These are phyloP conservation scores for Pseudopithomyces maydicus DNA, from an alignment of 2,329 filamentous ascomycete species.

Conservation along the genomic window DNA sequence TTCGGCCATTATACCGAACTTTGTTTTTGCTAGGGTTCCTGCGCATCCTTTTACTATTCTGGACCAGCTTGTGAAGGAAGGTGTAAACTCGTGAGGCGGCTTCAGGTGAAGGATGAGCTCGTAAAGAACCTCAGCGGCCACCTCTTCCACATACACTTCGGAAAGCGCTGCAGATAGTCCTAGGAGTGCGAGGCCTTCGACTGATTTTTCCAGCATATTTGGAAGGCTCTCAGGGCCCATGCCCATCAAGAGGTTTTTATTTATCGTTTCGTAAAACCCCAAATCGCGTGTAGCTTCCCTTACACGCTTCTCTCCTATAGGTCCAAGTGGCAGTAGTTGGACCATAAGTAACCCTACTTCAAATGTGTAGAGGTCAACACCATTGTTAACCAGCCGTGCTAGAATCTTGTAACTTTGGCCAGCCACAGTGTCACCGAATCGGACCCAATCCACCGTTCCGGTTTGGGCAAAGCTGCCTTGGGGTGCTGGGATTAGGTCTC, in stretches of 20 bases:
- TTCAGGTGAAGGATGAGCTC: background rate
- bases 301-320: background rate
- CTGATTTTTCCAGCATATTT: background rate
- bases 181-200: constrained; percentile 4
- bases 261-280: background rate
- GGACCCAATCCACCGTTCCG: constrained; percentile 2
- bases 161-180: constrained; percentile 4
- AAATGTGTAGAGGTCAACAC: background rate
- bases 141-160: background rate
- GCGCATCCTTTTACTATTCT: constrained; percentile 4
- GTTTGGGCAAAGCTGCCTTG: background rate
- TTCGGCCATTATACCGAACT: background rate
- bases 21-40: background rate
- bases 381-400: background rate
- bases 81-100: background rate
- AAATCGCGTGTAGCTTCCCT: background rate
- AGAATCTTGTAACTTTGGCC: background rate
- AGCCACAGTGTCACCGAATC: background rate
- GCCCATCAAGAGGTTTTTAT: background rate
- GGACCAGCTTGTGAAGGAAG: background rate
- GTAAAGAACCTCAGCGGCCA: background rate
- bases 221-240: background rate
- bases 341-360: background rate
- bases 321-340: background rate
- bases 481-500: background rate